Evolutionary conservation across 768 basidiomycete genomes (phyloP).

Genomic region (Lyophyllum atratum): DNA sequence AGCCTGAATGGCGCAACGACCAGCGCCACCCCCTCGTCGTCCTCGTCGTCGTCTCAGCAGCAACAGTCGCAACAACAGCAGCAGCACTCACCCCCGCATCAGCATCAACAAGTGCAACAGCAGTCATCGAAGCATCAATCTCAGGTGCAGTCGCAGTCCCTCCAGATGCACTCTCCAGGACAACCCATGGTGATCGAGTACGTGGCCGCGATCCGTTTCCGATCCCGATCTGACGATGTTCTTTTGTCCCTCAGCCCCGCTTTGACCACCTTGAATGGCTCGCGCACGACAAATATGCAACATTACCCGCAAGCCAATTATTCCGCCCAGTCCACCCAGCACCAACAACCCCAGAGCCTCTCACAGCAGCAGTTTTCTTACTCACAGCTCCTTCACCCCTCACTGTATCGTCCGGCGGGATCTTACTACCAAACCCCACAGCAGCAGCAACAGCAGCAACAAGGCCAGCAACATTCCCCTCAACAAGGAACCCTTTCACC

Average conservation of each 20-base stretch:
- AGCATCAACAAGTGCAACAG: slow-evolving; percentile 27
- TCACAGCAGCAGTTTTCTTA: slow-evolving; percentile 37
- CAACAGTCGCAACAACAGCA: slow-evolving; percentile 23
- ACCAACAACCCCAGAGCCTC: slow-evolving; percentile 40
- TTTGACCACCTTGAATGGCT: slow-evolving; percentile 57
- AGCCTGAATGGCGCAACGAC: slow-evolving; percentile 76
- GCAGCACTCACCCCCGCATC: slow-evolving; percentile 13
- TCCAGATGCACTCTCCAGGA: slow-evolving; percentile 27
- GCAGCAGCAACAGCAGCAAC: slow-evolving; percentile 31
- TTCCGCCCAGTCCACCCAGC: slow-evolving; percentile 31
- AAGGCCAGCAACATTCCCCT: slow-evolving; percentile 27
- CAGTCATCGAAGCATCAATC: slow-evolving; percentile 28
- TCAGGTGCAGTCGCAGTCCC: slow-evolving; percentile 27
- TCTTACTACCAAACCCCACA: slow-evolving; percentile 24
- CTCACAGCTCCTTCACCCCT: slow-evolving; percentile 43
- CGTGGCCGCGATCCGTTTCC: slow-evolving; percentile 28
- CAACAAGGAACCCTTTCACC: slow-evolving; percentile 72
- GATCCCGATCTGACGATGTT: slow-evolving; percentile 15
- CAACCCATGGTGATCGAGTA: slow-evolving; percentile 72
- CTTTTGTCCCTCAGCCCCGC: slow-evolving; percentile 45
- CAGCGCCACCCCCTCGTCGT: slow-evolving; percentile 33
- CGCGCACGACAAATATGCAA: slow-evolving; percentile 32
- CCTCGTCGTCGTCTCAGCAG: slow-evolving; percentile 24
- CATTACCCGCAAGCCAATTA: slow-evolving; percentile 46
- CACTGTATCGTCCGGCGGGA: slow-evolving; percentile 22